Percentiles rank a stretch among this genome's conserved stretches.
phyloP scores from a whole-genome alignment of 495 filamentous ascomycete species.

The Neurospora sp. region DNA sequence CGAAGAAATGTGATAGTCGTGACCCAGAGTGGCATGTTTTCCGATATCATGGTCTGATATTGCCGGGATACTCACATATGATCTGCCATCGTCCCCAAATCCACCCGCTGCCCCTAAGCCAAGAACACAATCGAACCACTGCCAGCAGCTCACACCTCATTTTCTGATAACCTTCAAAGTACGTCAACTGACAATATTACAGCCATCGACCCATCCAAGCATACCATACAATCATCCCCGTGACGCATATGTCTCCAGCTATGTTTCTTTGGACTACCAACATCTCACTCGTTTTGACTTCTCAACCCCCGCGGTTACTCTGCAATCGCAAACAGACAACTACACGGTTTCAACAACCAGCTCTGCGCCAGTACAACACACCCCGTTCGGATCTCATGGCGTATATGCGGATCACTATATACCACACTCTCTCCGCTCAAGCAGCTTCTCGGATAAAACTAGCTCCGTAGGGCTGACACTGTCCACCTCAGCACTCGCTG shows the following conservation, averaged over 20 bases:
- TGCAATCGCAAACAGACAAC: neutral
- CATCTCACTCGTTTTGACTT: neutral
- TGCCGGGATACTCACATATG: neutral
- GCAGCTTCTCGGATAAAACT: neutral
- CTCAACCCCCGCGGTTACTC: neutral
- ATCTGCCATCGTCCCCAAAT: neutral
- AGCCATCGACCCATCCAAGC: neutral
- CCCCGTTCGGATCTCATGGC: neutral
- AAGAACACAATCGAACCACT: neutral
- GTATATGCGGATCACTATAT: neutral
- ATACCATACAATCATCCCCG: neutral
- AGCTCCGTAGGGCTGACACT: neutral
- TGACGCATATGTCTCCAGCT: neutral
- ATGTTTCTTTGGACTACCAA: neutral
- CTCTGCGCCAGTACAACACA: neutral
- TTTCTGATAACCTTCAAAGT: neutral
- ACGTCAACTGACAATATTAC: neutral
- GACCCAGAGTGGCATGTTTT: neutral
- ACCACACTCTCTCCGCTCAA: neutral
- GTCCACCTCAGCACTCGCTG: neutral
- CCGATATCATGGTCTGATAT: neutral
- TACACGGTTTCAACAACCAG: neutral
- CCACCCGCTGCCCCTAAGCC: neutral
- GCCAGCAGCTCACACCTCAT: neutral
- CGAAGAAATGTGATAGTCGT: neutral